A percentile compares a stretch with the other conserved stretches of the same genome.
phyloP scores from a whole-genome alignment of 495 filamentous ascomycete species.

The Thozetella sp. region DNA sequence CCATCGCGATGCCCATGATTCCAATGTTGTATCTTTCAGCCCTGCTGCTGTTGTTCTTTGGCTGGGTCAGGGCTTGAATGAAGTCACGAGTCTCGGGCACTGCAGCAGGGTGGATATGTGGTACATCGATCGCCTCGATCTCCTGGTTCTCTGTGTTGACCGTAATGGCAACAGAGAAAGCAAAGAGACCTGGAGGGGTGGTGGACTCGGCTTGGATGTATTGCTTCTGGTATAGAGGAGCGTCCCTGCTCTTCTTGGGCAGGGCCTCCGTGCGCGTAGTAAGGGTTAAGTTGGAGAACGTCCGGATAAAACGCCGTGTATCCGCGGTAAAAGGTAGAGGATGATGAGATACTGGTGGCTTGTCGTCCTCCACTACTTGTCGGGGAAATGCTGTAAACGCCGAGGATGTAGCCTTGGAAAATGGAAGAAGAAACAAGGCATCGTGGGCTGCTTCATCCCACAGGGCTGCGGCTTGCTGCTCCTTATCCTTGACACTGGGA shows the following conservation, averaged over 20 bases:
- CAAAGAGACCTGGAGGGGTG: conserved; percentile 39
- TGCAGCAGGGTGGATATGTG: conserved; percentile 40
- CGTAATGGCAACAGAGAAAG: conserved; percentile 44
- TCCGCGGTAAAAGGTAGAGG: conserved; percentile 52
- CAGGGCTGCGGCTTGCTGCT: conserved; percentile 27
- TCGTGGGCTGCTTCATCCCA: conserved; percentile 41
- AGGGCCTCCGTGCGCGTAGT: conserved; percentile 46
- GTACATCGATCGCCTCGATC: conserved; percentile 38
- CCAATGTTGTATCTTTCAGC: conserved; percentile 41
- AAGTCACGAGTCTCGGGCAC: conserved; percentile 41
- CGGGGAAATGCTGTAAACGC: conserved; percentile 8
- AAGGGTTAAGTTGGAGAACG: conserved; percentile 57
- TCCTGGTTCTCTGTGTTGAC: conserved; percentile 42
- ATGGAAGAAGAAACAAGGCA: conserved; percentile 51
- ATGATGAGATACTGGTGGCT: conserved; percentile 47
- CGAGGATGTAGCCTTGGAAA: conserved; percentile 29
- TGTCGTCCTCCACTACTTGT: conserved; percentile 17
- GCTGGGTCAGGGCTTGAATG: conserved; percentile 26
- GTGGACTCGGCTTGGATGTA: conserved; percentile 33
- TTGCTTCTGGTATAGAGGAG: conserved; percentile 38
- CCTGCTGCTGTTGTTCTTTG: conserved; percentile 19
- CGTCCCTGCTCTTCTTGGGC: conserved; percentile 16
- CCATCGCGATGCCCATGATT: conserved; percentile 52
- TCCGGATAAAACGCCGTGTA: conserved; percentile 57
- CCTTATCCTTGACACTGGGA: conserved; percentile 21